Percentiles rank a stretch among this genome's conserved stretches.
phyloP scores from a whole-genome alignment of 805 yeast genomes.

The Candida yuanshanica region DNA sequence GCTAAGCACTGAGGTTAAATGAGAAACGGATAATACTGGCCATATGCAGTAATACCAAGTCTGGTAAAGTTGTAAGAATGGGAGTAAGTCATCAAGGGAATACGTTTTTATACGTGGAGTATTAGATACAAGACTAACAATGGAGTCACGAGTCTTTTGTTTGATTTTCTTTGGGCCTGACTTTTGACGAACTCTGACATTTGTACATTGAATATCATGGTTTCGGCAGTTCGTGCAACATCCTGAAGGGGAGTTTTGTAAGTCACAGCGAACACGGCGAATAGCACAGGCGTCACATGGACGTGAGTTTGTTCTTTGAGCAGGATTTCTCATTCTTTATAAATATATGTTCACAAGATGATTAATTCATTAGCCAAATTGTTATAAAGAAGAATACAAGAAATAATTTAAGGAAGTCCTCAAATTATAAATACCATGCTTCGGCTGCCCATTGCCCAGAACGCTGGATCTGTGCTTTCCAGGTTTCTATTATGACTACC shows the following conservation, averaged over 20 bases:
- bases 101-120: conserved; percentile 2
- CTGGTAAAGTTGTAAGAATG: conserved; percentile 20
- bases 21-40: conserved; percentile 19
- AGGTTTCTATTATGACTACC: no score
- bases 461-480: no score
- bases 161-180: conserved; percentile 22
- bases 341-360: no score
- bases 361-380: no score
- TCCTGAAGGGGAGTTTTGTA: conserved; percentile 9
- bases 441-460: no score
- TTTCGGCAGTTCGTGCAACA: conserved; percentile 19
- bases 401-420: no score
- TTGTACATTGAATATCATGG: conserved; percentile 20
- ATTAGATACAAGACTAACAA: conserved; percentile 6
- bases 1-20: conserved; percentile 11
- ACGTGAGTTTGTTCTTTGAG: conserved; percentile 8
- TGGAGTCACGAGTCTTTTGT: conserved; percentile 18
- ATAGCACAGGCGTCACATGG: conserved; percentile 25
- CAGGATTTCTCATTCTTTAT: no score
- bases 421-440: no score
- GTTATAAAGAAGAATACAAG: no score
- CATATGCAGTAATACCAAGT: conserved; percentile 24
- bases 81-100: conserved; percentile 17
- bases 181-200: conserved; percentile 19
- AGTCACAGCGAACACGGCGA: conserved; percentile 22